Evolutionary conservation across 1,284 basidiomycete species (phyloP), one percentile per base, ranked within the genome.

Genomic region (Schizophyllum amplum): DNA sequence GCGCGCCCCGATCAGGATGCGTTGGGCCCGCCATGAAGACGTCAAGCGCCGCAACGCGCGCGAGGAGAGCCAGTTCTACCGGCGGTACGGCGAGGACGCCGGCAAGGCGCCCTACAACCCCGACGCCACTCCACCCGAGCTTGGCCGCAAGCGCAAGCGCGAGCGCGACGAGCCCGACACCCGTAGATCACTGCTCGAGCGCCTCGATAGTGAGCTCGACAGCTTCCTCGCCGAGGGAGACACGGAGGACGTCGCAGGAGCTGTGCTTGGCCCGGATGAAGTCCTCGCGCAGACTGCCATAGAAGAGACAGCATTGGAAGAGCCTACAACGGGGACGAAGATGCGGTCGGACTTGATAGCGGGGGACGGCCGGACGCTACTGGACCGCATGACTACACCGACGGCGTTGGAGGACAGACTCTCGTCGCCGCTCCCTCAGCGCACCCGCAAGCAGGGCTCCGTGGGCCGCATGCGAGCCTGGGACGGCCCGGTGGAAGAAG

Each of bases 1-100:
- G 52, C 84, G 81, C 64, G 86, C 85, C 17, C 63, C 68, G 3
- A 75, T 92, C 47, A 72, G 72, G 58, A 85, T 91, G 79, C 80
- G 89, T 33, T 89, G 85, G 84, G 89, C 89, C 0, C 75, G 71
- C 54, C 65, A 62, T 21, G 78, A 80, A 23, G 89, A 92, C 63
- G 76, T 87, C 52, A 92, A 92, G 75, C 81, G 84, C 72, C 81
- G 76, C 56, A 86, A 85, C 1, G 86, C 89, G 7, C 80, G 78
- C 65, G 72, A 73, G 54, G 77, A 85, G 60, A 90, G 87, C 65
- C 70, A 83, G 61, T 92, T 90, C 64, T 92, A 92, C 69, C 81
- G 69, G 68, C 86, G 81, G 63, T 86, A 91, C 59, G 89, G 87
- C 13, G 66, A 66, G 55, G 67, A 68, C 42, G 87, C 87, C 1